phyloP scores from a whole-genome alignment of 2,329 filamentous ascomycete species.

The Hypoxylon sp. region DNA sequence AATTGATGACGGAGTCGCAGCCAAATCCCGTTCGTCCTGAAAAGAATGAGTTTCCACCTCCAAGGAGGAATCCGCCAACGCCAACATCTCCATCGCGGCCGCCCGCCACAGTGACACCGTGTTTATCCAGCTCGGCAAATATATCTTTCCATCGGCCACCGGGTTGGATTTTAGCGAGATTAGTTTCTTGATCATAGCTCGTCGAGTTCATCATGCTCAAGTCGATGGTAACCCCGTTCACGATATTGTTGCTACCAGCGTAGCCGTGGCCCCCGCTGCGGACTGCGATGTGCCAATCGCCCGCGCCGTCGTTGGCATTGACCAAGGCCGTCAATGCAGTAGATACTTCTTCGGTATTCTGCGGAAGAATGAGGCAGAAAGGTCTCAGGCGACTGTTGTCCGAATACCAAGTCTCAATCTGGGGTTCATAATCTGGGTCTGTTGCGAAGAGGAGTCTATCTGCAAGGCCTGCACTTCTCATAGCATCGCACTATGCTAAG shows the following conservation, averaged over 20 bases:
- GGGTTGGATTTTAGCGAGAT: constrained; percentile 53
- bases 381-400: constrained; percentile 44
- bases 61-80: constrained; percentile 51
- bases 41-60: constrained; percentile 48
- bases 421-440: constrained; percentile 41
- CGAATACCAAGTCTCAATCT: constrained; percentile 46
- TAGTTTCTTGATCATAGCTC: constrained; percentile 50
- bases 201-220: constrained; percentile 56
- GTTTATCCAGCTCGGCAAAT: constrained; percentile 44
- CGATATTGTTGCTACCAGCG: constrained; percentile 59
- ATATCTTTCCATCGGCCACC: constrained; percentile 50
- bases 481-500: constrained; percentile 43
- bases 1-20: constrained; percentile 58
- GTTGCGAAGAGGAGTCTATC: constrained; percentile 44
- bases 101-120: constrained; percentile 47
- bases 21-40: constrained; percentile 53
- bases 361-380: constrained; percentile 47
- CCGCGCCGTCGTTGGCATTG: constrained; percentile 40
- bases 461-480: constrained; percentile 43
- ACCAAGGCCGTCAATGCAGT: constrained; percentile 40
- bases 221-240: constrained; percentile 61
- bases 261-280: constrained; percentile 64
- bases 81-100: constrained; percentile 52
- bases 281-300: constrained; percentile 59
- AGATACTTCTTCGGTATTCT: constrained; percentile 43